A percentile compares a stretch with the other conserved stretches of the same genome.
phyloP scores from a whole-genome alignment of 805 yeast species.

The Cyberlindnera bimundalis region DNA sequence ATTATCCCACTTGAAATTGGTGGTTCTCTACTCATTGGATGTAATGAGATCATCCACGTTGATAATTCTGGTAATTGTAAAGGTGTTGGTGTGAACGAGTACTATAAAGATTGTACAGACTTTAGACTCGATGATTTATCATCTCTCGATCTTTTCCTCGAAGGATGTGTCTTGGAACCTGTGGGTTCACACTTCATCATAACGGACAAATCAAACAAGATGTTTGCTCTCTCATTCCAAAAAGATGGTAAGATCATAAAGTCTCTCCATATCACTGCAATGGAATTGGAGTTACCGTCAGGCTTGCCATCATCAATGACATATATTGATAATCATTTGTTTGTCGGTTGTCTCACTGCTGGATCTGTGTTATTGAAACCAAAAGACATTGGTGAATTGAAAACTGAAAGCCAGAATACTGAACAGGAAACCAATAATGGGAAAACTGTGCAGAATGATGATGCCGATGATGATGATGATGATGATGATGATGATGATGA shows the following conservation, averaged over 20 bases:
- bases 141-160: constrained; percentile 50
- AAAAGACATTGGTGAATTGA: not conserved
- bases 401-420: no score
- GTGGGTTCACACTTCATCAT: constrained; percentile 36
- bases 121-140: constrained; percentile 46
- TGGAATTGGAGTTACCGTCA: constrained; percentile 4
- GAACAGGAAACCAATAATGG: no score
- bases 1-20: constrained; percentile 68
- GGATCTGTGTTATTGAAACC: constrained; percentile 46
- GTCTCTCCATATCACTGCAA: constrained; percentile 7
- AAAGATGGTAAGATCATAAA: constrained; percentile 38
- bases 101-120: constrained; percentile 39
- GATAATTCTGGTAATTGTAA: constrained; percentile 71
- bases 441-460: constrained; percentile 27
- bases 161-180: constrained; percentile 41
- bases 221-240: constrained; percentile 28
- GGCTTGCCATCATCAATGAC: constrained; percentile 33
- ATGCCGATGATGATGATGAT: constrained; percentile 46
- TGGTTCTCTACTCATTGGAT: constrained; percentile 69
- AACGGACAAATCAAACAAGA: constrained; percentile 32
- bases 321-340: constrained; percentile 43
- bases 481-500: constrained; percentile 49
- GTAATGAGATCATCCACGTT: constrained; percentile 72
- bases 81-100: constrained; percentile 61
- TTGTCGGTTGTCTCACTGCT: constrained; percentile 59